Conservation (phyloP, 768 basidiomycete genomes). For the Amylocystis lapponica region DNA sequence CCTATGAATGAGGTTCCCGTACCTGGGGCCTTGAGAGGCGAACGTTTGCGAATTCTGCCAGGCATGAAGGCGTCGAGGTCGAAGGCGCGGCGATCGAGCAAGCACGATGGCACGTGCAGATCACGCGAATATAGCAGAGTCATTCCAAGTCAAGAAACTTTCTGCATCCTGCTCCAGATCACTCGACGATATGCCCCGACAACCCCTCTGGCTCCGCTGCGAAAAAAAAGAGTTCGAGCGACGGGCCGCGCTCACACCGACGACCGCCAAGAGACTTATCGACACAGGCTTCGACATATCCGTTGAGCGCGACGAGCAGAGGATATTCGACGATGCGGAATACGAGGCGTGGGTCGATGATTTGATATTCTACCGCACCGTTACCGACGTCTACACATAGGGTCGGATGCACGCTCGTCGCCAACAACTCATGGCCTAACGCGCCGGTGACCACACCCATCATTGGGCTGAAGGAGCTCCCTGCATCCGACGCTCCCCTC, state of each 20-base stretch:
- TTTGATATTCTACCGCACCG: background rate
- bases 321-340: slow-evolving; percentile 92
- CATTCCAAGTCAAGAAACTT: slow-evolving; percentile 5
- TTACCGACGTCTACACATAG: slow-evolving; percentile 34
- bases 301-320: slow-evolving; percentile 90
- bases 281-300: slow-evolving; percentile 85
- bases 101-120: background rate
- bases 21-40: slow-evolving; percentile 31
- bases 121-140: slow-evolving; percentile 7
- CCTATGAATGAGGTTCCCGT: background rate
- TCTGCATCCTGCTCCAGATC: no score
- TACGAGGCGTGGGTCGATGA: slow-evolving; percentile 73
- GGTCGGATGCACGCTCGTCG: slow-evolving; percentile 83
- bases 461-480: slow-evolving; percentile 96
- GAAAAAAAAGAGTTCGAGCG: slow-evolving; percentile 95
- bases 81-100: background rate
- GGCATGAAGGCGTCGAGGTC: no score
- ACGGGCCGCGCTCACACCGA: slow-evolving; percentile 89
- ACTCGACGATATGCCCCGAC: slow-evolving; percentile 37
- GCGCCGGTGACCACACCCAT: slow-evolving; percentile 75
- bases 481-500: slow-evolving; percentile 73
- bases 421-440: slow-evolving; percentile 82
- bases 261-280: slow-evolving; percentile 82
- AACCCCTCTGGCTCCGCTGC: slow-evolving; percentile 87
- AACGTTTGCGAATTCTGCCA: slow-evolving; percentile 15